Conservation (phyloP, 2,329 filamentous ascomycete genomes). For the Paecilomyces sp. region DNA sequence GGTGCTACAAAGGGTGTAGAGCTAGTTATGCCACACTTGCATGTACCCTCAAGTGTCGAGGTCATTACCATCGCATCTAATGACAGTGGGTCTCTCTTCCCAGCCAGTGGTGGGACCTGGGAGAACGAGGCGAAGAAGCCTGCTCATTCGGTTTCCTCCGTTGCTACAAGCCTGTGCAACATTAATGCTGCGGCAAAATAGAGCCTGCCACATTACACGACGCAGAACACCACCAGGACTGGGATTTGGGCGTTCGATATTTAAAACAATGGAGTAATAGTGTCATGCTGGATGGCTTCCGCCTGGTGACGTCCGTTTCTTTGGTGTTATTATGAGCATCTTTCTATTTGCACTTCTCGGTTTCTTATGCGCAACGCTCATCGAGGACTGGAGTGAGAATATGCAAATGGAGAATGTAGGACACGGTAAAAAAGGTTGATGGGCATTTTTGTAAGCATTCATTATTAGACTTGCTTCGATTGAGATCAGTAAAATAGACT, state of each 20-base stretch:
- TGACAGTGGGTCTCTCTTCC: slow-evolving; percentile 20
- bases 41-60: slow-evolving; percentile 7
- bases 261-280: not conserved
- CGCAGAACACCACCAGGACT: not conserved
- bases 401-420: not conserved
- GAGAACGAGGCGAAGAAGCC: slow-evolving; percentile 10
- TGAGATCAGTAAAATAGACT: not conserved
- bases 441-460: not conserved
- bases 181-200: not conserved
- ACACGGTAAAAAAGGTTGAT: not conserved
- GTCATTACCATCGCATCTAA: slow-evolving; percentile 8
- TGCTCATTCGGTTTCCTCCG: not conserved
- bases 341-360: not conserved
- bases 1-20: slow-evolving; percentile 28
- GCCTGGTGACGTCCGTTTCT: not conserved
- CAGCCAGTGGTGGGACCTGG: slow-evolving; percentile 22
- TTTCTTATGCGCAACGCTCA: not conserved
- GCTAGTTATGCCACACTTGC: slow-evolving; percentile 34
- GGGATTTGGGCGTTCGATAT: not conserved
- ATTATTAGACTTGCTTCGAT: not conserved
- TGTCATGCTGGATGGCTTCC: not conserved
- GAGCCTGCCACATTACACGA: not conserved
- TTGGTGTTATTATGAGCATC: not conserved
- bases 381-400: not conserved
- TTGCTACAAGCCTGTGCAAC: not conserved